These are phyloP conservation scores for Aquilaria yunnanensis DNA, from an alignment of 345 rosid species.

Conservation along the genomic window DNA sequence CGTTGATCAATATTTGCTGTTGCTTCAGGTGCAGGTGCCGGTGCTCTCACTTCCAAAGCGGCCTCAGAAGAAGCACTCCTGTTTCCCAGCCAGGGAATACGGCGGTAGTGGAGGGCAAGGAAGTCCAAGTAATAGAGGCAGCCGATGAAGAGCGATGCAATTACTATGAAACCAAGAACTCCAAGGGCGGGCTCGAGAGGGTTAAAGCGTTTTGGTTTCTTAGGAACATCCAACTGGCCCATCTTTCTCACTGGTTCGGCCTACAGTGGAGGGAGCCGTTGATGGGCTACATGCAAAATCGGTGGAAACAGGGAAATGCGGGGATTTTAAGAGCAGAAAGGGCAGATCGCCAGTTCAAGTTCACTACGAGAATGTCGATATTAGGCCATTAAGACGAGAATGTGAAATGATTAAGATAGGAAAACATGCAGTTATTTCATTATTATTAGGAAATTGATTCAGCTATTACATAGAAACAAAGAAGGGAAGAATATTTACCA, in stretches of 20 bases:
- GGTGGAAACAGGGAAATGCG: too few species aligned
- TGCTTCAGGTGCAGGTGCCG: neutral
- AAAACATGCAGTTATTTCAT: too few species aligned
- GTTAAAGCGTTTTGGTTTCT: slow-evolving; percentile 36
- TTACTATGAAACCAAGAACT: slow-evolving; percentile 38
- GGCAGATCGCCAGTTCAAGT: too few species aligned
- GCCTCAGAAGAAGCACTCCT: slow-evolving; percentile 13
- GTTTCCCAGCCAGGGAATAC: slow-evolving; percentile 27
- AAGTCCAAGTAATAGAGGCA: slow-evolving; percentile 45
- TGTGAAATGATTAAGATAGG: too few species aligned
- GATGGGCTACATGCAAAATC: too few species aligned
- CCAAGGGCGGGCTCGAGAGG: slow-evolving; percentile 43
- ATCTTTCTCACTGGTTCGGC: slow-evolving; percentile 13
- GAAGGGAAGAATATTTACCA: too few species aligned
- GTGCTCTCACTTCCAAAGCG: neutral
- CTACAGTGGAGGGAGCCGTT: slow-evolving; percentile 7
- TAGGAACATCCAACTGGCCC: slow-evolving; percentile 31
- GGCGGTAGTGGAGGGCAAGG: slow-evolving; percentile 20
- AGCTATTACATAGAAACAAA: too few species aligned
- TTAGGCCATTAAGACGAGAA: too few species aligned
- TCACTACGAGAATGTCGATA: too few species aligned
- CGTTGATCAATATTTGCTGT: slow-evolving; percentile 17
- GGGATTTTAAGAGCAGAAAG: too few species aligned
- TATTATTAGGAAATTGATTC: too few species aligned
- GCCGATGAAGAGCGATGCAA: slow-evolving; percentile 30